A percentile compares a stretch with the other conserved stretches of the same genome.
These are phyloP conservation scores for Blastocystis sp. DNA, from an alignment of 352 stramenopile genomes.

Conservation along the genomic window DNA sequence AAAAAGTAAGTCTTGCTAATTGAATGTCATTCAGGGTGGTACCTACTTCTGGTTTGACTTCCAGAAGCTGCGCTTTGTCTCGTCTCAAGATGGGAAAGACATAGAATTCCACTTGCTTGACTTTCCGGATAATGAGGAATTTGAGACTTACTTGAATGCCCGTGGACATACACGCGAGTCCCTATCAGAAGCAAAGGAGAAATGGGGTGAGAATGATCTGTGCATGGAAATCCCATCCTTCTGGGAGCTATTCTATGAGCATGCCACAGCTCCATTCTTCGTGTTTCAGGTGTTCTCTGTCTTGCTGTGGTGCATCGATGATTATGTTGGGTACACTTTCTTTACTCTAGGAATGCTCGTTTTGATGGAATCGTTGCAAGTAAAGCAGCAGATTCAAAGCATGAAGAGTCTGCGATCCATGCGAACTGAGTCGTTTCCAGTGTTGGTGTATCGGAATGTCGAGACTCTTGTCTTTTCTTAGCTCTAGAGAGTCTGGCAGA, in stretches of 20 bases:
- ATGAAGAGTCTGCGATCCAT: slow-evolving; percentile 87
- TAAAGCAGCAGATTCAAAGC: slow-evolving; percentile 87
- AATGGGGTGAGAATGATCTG: slow-evolving; percentile 65
- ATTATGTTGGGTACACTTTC: slow-evolving; percentile 98
- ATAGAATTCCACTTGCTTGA: slow-evolving; percentile 7
- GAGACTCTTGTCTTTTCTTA: not conserved
- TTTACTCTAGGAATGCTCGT: slow-evolving; percentile 96
- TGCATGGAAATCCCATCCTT: slow-evolving; percentile 64
- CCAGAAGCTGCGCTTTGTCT: slow-evolving; percentile 36
- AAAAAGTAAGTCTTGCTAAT: not conserved
- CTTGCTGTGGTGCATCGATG: slow-evolving; percentile 94
- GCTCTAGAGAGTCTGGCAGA: slow-evolving; percentile 72
- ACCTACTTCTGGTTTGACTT: slow-evolving; percentile 47
- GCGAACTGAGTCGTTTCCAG: slow-evolving; percentile 69
- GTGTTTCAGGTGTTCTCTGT: slow-evolving; percentile 98
- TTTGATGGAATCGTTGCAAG: slow-evolving; percentile 92
- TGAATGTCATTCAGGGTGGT: not conserved
- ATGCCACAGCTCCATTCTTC: slow-evolving; percentile 93
- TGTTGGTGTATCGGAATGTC: slow-evolving; percentile 58
- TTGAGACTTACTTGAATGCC: not conserved
- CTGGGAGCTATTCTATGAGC: slow-evolving; percentile 80
- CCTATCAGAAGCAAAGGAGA: not conserved
- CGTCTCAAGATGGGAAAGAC: not conserved
- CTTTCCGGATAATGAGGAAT: slow-evolving; percentile 12
- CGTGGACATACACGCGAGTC: slow-evolving; percentile 13